Conservation (phyloP, 371 early-diverging fungal species). For the Rhizomucor pusillus region DNA sequence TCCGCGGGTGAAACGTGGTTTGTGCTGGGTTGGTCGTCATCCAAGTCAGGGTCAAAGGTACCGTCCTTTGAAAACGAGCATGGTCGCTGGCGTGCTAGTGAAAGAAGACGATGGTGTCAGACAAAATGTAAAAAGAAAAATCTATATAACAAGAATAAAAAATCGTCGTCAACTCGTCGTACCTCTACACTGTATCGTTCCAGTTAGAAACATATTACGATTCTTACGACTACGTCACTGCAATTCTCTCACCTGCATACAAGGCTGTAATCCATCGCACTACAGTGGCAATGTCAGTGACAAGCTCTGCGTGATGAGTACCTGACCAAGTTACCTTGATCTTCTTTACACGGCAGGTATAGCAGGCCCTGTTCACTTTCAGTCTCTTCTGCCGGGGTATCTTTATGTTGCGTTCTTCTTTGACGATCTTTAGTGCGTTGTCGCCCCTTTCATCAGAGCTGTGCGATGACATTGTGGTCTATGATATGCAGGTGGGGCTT, state of each 20-base stretch:
- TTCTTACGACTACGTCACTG: background rate
- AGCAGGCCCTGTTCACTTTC: slow-evolving; percentile 47
- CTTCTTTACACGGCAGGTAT: slow-evolving; percentile 48
- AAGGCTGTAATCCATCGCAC: slow-evolving; percentile 54
- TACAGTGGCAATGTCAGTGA: slow-evolving; percentile 10
- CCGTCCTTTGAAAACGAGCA: slow-evolving; percentile 32
- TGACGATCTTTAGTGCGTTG: too few relatives aligned
- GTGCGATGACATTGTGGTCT: too few relatives aligned
- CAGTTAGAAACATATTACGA: background rate
- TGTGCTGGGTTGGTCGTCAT: background rate
- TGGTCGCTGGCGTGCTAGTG: slow-evolving; percentile 21
- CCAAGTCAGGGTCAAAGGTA: slow-evolving; percentile 16
- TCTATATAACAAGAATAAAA: background rate
- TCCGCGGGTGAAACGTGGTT: background rate
- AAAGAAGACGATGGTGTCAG: background rate
- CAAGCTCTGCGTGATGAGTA: background rate
- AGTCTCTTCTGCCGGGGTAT: slow-evolving; percentile 29
- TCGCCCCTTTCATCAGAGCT: too few relatives aligned
- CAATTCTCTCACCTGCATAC: slow-evolving; percentile 45
- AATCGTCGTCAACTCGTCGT: background rate
- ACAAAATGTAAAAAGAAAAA: background rate
- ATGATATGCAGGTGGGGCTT: too few relatives aligned
- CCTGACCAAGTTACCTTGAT: slow-evolving; percentile 33
- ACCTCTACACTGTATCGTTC: slow-evolving; percentile 18
- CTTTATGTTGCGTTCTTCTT: too few relatives aligned